Base-by-base conservation (phyloP, 1,284 basidiomycete species). In the Tetrapyrgos nigripes region DNA sequence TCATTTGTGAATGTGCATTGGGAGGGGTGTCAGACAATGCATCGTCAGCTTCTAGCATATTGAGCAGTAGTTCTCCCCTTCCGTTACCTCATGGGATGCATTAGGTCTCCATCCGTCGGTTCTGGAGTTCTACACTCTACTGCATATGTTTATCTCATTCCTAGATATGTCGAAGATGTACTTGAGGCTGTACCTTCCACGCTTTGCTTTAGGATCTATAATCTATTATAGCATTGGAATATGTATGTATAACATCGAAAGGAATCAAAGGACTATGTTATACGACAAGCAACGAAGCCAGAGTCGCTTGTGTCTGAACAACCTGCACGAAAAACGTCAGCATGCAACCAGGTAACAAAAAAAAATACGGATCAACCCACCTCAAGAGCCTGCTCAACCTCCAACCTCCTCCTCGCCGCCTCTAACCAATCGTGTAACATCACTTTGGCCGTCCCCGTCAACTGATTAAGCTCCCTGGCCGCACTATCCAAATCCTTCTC, bases 401-500 rank as follows among this genome's bases (percentile, higher is more conserved):
- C 95, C 66, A 99, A 76, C 70, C 95, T 84, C 71, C 86, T 85
- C 66, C 97, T 82, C 19, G 95, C 95, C 66, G 95, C 96, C 63
- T 89, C 87, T 58, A 99, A 79, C 97, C 97, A 99, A 76, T 99
- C 97, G 44, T 83, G 78, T 56, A 97, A 80, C 56, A 99, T 75
- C 55, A 87, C 78, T 72, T 91, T 94, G 2, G 96, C 91, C 68
- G 94, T 92, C 0, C 96, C 95, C 47, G 81, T 85, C 60, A 99
- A 78, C 74, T 93, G 90, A 76, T 99, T 99, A 46, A 98, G 79
- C 77, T 98, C 96, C 57, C 97, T 81, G 33, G 96, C 80, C 13
- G 97, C 97, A 62, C 84, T 87, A 68, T 98, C 96, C 64, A 99
- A 78, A 71, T 98, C 93, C 81, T 97, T 96, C 77, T 96, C 91